A percentile compares a stretch with the other conserved stretches of the same genome.
phyloP scores from a whole-genome alignment of 441 rosid species.

The Rhodomyrtus psidioides region DNA sequence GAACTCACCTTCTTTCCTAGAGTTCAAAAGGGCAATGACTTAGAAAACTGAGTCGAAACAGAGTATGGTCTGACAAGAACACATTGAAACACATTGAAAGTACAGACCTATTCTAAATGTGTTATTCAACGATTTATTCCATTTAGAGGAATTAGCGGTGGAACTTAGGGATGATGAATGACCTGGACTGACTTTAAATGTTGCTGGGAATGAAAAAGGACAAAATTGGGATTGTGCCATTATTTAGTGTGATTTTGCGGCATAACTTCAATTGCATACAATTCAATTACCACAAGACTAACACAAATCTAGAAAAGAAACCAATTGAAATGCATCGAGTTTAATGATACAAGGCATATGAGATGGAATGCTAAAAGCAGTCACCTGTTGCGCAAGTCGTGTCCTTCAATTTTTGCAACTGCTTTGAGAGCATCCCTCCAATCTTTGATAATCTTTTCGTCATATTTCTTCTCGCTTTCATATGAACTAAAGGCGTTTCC shows the following conservation, averaged over 20 bases:
- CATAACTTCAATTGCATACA: background rate
- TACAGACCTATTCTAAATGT: fast-evolving
- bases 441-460: fast-evolving
- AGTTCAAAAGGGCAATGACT: background rate
- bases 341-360: background rate
- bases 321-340: background rate
- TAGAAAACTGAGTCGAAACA: background rate
- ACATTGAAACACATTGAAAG: background rate
- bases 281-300: background rate
- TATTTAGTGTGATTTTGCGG: background rate
- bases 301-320: background rate
- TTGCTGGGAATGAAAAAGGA: fast-evolving
- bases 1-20: background rate
- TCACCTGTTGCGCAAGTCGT: background rate
- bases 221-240: background rate
- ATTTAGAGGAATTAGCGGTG: too few relatives aligned
- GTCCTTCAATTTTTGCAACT: background rate
- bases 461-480: fast-evolving
- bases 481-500: background rate
- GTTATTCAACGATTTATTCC: too few relatives aligned
- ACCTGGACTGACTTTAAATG: background rate
- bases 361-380: background rate
- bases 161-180: background rate
- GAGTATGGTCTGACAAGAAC: background rate
- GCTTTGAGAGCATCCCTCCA: background rate